A percentile compares a stretch with the other conserved stretches of the same genome.
These are phyloP conservation scores for Capsicum chinense DNA, from an alignment of 257 asterid species.

Conservation along the genomic window DNA sequence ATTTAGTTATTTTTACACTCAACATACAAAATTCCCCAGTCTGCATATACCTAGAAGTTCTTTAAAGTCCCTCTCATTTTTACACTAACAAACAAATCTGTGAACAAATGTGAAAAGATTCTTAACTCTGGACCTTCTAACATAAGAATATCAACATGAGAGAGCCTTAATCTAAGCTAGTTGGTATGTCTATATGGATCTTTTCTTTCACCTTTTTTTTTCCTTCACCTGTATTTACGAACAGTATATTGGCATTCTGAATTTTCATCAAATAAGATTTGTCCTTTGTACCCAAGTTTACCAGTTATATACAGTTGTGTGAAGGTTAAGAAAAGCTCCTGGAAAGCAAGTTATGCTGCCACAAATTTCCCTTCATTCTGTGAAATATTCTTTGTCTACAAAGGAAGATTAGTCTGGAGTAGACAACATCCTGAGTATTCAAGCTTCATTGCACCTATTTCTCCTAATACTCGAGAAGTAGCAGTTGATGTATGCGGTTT, in stretches of 20 bases:
- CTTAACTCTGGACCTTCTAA: not conserved
- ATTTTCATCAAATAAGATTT: not conserved
- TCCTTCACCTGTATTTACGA: slow-evolving; percentile 16
- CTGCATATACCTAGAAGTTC: not conserved
- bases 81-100: not conserved
- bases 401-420: slow-evolving; percentile 72
- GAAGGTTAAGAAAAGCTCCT: slow-evolving; percentile 66
- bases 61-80: not conserved
- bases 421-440: slow-evolving; percentile 54
- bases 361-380: slow-evolving; percentile 68
- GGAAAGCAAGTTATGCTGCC: slow-evolving; percentile 68
- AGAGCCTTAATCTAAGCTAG: slow-evolving; percentile 11
- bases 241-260: slow-evolving; percentile 21
- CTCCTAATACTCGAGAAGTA: slow-evolving; percentile 39
- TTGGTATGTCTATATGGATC: not conserved
- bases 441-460: slow-evolving; percentile 31
- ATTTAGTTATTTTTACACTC: no score
- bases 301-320: slow-evolving; percentile 52
- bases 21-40: no score
- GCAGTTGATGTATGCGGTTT: slow-evolving; percentile 39
- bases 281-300: slow-evolving; percentile 24
- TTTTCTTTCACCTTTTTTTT: not conserved
- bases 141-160: not conserved
- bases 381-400: slow-evolving; percentile 75
- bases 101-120: not conserved